Conservation (phyloP, 176 grass and related monocot genomes). For the Oryza glaberrima region DNA sequence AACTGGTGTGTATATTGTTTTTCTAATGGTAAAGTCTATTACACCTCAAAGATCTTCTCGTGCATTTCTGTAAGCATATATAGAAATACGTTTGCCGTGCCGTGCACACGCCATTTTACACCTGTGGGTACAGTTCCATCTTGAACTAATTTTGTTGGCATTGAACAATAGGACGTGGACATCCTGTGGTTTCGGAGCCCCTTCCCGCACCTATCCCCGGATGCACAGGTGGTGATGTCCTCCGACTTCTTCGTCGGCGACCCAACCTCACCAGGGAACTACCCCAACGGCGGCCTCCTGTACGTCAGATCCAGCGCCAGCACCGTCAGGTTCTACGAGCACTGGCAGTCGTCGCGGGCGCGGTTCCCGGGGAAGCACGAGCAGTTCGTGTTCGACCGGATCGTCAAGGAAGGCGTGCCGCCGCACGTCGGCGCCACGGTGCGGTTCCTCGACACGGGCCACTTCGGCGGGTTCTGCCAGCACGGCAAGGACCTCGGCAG, state of each 20-base stretch:
- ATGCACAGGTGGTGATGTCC: slow-evolving; percentile 61
- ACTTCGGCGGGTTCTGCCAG: slow-evolving; percentile 66
- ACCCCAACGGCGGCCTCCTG: slow-evolving; percentile 71
- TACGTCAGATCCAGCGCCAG: slow-evolving; percentile 48
- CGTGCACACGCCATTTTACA: no score
- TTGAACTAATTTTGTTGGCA: background rate
- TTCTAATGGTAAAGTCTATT: no score
- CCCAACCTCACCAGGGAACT: slow-evolving; percentile 37
- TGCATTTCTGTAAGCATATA: no score
- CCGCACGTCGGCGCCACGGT: slow-evolving; percentile 43
- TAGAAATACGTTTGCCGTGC: no score
- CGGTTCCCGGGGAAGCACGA: slow-evolving; percentile 64
- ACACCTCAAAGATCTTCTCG: no score
- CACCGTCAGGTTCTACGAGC: slow-evolving; percentile 58
- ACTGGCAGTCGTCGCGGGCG: slow-evolving; percentile 57
- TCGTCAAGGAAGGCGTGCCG: slow-evolving; percentile 64
- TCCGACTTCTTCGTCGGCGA: slow-evolving; percentile 67
- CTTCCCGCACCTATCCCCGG: slow-evolving; percentile 40
- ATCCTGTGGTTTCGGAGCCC: slow-evolving; percentile 79
- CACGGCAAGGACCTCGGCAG: slow-evolving; percentile 55
- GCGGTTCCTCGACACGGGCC: slow-evolving; percentile 62
- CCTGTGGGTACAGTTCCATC: no score
- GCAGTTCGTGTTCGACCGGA: slow-evolving; percentile 69
- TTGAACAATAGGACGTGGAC: slow-evolving; percentile 66
- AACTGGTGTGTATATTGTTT: no score